Evolutionary conservation across 192 early-diverging fungal species (phyloP), one percentile per base, ranked within the genome.

Genomic region (Coemansia sp.): DNA sequence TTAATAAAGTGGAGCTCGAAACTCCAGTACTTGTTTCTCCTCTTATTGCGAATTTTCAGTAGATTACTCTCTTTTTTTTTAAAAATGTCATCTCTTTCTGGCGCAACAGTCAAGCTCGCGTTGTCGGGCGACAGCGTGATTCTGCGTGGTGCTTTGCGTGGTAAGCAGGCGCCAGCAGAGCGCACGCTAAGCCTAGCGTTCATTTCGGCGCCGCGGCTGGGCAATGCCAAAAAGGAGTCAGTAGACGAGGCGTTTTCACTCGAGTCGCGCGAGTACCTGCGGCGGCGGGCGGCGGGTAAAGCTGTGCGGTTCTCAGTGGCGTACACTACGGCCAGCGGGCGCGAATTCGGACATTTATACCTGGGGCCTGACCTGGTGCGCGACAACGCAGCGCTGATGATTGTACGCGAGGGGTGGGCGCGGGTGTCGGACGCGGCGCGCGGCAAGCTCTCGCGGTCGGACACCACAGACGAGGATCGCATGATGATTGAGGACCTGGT

Each of bases 81-180:
- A 13, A 12, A 68, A 38, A 68, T 72, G 67, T 31, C 43, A 22
- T 51, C 70, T 20, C 61, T 82, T 8, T 81, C 85, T 43, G 88
- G 85, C 77, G 96, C 93, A 65, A 78, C 89, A 7, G 93, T 96
- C 72, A 98, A 98, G 78, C 91, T 86, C 38, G 93, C 95, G 20
- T 86, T 98, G 60, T 96, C 94, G 11, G 96, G 96, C 62, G 96
- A 98, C 87, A 93, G 93, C 62, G 86, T 99, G 43, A 88, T 97
- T 60, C 87, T 99, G 27, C 89, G 93, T 46, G 95, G 94, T 43
- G 91, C 88, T 55, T 93, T 93, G 34, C 79, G 86, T 61, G 84
- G 86, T 31, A 89, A 88, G 65, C 93, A 92, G 24, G 95, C 96
- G 29, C 94, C 96, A 43, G 86, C 92, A 1, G 97, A 97, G 75